A percentile compares a stretch with the other conserved stretches of the same genome.
These are phyloP conservation scores for Phytophthora capsici DNA, from an alignment of 352 stramenopile species.

Conservation along the genomic window DNA sequence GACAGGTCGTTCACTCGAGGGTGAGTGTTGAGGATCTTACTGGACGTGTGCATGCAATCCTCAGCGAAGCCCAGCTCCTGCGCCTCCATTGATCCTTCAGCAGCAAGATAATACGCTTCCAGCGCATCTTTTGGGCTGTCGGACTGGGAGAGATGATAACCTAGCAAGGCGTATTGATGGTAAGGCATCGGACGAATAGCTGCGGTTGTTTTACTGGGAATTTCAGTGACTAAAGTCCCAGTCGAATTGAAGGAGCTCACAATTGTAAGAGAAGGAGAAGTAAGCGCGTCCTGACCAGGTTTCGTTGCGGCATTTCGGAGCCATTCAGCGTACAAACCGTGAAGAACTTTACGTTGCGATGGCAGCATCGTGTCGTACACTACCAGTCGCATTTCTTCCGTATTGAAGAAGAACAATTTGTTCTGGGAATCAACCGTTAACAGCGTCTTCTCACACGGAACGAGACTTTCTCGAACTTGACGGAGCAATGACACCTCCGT, in stretches of 20 bases:
- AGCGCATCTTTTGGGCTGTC: slow-evolving; percentile 59
- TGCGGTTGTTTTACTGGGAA: background rate
- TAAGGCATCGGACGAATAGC: slow-evolving; percentile 38
- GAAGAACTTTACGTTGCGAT: slow-evolving; percentile 69
- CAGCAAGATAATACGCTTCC: slow-evolving; percentile 67
- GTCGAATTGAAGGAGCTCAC: slow-evolving; percentile 11
- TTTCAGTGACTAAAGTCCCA: slow-evolving; percentile 10
- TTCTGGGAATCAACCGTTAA: slow-evolving; percentile 49
- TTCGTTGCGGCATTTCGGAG: slow-evolving; percentile 41
- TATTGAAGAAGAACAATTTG: slow-evolving; percentile 59
- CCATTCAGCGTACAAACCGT: slow-evolving; percentile 67
- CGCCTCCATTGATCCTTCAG: slow-evolving; percentile 59
- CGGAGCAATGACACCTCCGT: slow-evolving; percentile 47
- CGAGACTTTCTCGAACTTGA: slow-evolving; percentile 65
- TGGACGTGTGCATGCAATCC: slow-evolving; percentile 80
- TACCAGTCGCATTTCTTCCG: slow-evolving; percentile 75
- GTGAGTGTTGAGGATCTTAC: slow-evolving; percentile 64
- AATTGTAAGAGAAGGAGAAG: slow-evolving; percentile 12
- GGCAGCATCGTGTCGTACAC: slow-evolving; percentile 56
- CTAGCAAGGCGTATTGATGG: slow-evolving; percentile 67
- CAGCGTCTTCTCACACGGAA: slow-evolving; percentile 68
- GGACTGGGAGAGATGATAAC: slow-evolving; percentile 69
- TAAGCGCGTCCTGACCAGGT: background rate
- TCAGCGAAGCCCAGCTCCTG: slow-evolving; percentile 71
- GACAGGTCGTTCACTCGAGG: slow-evolving; percentile 48